Base-by-base conservation (phyloP, 1,284 basidiomycete species). In the Wolfiporia cocos region DNA sequence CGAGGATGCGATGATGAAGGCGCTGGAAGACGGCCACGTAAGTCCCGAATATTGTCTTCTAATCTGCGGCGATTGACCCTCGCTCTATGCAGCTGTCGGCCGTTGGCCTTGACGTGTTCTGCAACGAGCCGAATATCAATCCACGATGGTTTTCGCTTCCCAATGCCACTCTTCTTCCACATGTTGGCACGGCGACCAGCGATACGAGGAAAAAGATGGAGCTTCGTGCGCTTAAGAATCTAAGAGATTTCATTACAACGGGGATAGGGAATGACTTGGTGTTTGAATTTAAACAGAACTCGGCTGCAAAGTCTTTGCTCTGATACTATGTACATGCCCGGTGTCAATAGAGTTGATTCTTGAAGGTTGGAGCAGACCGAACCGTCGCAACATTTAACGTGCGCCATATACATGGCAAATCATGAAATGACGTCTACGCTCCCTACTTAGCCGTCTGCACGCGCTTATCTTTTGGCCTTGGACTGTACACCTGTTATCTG, bases 91-190 rank as follows among this genome's bases (percentile, higher is more conserved):
- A 92, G 86, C 74, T 92, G 46, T 78, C 74, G 38, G 82, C 82
- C 2, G 86, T 89, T 17, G 93, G 93, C 18, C 70, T 97, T 18
- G 93, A 96, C 52, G 92, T 95, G 22, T 96, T 78, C 68, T 89
- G 90, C 3, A 73, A 92, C 61, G 92, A 96, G 62, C 92, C 92
- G 1, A 65, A 81, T 34, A 82, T 95, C 41, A 89, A 94, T 62
- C 84, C 86, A 1, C 76, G 81, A 17, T 66, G 94, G 30, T 70
- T 92, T 45, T 74, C 79, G 11, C 89, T 91, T 64, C 80, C 85
- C 22, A 84, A 91, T 52, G 81, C 90, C 48, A 86, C 84, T 12
- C 70, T 95, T 11, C 73, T 95, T 15, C 92, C 92, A 1, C 92
- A 94, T 61, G 84, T 94, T 82, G 92, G 92, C 29, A 92, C 90